phyloP scores from a whole-genome alignment of 2,329 filamentous ascomycete genomes.

The Madurella mycetomatis region DNA sequence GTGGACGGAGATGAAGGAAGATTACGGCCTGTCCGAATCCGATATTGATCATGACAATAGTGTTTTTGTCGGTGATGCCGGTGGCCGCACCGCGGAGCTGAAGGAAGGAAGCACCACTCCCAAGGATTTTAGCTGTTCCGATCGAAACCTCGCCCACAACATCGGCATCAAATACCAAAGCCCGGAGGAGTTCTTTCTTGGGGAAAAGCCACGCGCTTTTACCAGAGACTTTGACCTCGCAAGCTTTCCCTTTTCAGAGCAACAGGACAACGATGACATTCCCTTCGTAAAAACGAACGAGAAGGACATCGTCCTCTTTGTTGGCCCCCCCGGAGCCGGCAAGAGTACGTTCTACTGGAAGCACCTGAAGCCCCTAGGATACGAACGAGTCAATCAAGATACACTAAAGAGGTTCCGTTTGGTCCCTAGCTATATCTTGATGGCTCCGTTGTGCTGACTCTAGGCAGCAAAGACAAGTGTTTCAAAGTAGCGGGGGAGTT shows the following conservation, averaged over 20 bases:
- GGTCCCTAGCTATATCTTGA: conserved; percentile 33
- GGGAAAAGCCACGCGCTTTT: conserved; percentile 61
- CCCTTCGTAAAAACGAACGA: conserved; percentile 58
- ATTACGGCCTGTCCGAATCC: conserved; percentile 53
- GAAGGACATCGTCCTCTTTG: conserved; percentile 76
- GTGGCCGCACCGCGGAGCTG: conserved; percentile 49
- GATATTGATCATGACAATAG: conserved; percentile 67
- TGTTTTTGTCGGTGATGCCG: conserved; percentile 88
- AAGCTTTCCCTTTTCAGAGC: conserved; percentile 45
- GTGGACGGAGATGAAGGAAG: conserved; percentile 64
- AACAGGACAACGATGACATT: conserved; percentile 28
- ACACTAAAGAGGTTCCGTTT: conserved; percentile 60
- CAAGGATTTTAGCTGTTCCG: conserved; percentile 63
- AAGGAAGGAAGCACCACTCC: conserved; percentile 28
- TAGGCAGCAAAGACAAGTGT: conserved; percentile 53
- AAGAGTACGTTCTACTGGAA: conserved; percentile 90
- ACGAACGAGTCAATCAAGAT: conserved; percentile 87
- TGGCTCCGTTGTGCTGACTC: conserved; percentile 16
- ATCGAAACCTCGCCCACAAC: conserved; percentile 80
- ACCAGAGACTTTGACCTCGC: conserved; percentile 66
- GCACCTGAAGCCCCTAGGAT: conserved; percentile 70
- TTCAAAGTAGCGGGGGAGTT: conserved; percentile 66
- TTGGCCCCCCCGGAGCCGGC: conserved; percentile 82
- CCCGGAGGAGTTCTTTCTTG: conserved; percentile 87
- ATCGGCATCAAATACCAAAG: conserved; percentile 75